phyloP scores from a whole-genome alignment of 768 basidiomycete species.

The Candolleomyces aberdarensis region DNA sequence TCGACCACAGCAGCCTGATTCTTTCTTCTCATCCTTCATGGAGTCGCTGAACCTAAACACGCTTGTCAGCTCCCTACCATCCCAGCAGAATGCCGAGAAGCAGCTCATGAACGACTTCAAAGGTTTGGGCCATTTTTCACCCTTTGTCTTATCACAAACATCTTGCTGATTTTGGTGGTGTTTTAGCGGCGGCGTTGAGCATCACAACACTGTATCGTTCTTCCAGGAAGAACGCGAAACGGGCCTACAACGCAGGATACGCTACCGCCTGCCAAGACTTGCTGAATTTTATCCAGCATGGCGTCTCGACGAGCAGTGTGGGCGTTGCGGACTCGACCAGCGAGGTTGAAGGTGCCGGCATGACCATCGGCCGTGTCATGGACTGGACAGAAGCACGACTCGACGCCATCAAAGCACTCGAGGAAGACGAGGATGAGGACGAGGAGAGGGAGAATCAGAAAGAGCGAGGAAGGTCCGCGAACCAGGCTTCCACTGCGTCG shows the following conservation, averaged over 20 bases:
- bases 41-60: constrained; percentile 79
- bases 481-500: constrained; percentile 9
- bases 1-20: background rate
- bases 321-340: constrained; percentile 24
- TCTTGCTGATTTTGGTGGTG: constrained; percentile 1
- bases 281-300: constrained; percentile 78
- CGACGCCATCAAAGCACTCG: constrained; percentile 68
- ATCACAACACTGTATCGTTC: constrained; percentile 84
- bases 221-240: constrained; percentile 71
- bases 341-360: constrained; percentile 48
- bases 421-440: constrained; percentile 83
- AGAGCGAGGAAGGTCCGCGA: constrained; percentile 32
- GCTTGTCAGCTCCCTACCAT: constrained; percentile 72
- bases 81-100: constrained; percentile 75
- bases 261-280: constrained; percentile 78
- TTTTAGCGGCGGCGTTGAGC: constrained; percentile 74
- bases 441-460: constrained; percentile 63
- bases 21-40: constrained; percentile 34
- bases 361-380: constrained; percentile 78
- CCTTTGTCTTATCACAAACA: background rate
- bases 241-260: constrained; percentile 80
- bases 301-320: constrained; percentile 58
- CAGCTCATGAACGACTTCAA: constrained; percentile 80
- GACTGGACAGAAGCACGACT: constrained; percentile 83
- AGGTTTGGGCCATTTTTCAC: constrained; percentile 40